Percentiles rank a stretch among this genome's conserved stretches.
These are phyloP conservation scores for Pyrrhoderma noxium DNA, from an alignment of 1,284 basidiomycete genomes.

Conservation along the genomic window DNA sequence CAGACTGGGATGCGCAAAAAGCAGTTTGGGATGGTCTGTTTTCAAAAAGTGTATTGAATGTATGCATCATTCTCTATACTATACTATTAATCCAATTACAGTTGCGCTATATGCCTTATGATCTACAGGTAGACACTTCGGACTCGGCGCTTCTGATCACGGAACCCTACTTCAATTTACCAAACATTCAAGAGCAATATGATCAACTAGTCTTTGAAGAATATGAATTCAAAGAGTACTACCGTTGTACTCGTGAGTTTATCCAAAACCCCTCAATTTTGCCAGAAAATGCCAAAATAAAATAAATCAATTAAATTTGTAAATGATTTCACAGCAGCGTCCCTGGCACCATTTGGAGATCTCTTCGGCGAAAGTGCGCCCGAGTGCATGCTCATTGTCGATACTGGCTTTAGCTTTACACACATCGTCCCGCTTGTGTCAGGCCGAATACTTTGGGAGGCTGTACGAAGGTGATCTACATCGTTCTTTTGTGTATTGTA, in stretches of 20 bases:
- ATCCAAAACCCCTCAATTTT: not conserved
- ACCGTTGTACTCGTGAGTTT: constrained; percentile 71
- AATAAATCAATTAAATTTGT: not conserved
- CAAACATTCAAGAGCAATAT: constrained; percentile 84
- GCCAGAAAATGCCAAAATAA: too few species aligned
- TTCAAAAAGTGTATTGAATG: constrained; percentile 60
- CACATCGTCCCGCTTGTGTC: constrained; percentile 83
- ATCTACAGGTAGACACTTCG: constrained; percentile 58
- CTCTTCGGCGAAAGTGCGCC: constrained; percentile 52
- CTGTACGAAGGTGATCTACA: constrained; percentile 63
- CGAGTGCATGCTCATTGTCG: constrained; percentile 78
- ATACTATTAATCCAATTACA: constrained; percentile 3
- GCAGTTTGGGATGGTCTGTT: constrained; percentile 86
- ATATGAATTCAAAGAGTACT: constrained; percentile 85
- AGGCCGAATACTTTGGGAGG: constrained; percentile 68
- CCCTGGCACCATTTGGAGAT: constrained; percentile 64
- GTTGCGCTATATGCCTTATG: constrained; percentile 2
- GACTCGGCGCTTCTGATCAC: constrained; percentile 77
- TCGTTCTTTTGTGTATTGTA: too few species aligned
- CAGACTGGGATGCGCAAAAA: constrained; percentile 91
- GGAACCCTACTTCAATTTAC: constrained; percentile 90
- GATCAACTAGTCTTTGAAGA: constrained; percentile 96
- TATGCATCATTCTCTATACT: constrained; percentile 26
- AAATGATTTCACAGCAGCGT: constrained; percentile 43
- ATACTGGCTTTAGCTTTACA: constrained; percentile 89